Conservation (phyloP, 179 eudicot species). For the Silene vulgaris region DNA sequence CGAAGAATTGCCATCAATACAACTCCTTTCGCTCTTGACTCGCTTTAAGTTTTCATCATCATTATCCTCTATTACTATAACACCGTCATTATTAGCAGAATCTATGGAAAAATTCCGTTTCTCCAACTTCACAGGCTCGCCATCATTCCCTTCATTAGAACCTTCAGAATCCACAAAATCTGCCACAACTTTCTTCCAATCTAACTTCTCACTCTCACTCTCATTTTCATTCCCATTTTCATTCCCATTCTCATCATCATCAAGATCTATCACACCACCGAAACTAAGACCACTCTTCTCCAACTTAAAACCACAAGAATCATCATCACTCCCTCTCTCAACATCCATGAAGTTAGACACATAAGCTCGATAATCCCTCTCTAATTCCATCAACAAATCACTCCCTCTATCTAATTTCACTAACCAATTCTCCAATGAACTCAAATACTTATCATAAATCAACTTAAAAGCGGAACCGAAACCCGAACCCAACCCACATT, state of each 20-base stretch:
- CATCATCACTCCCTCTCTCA: constrained; percentile 35
- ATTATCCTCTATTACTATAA: constrained; percentile 10
- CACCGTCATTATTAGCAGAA: constrained; percentile 10
- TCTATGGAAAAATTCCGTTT: constrained; percentile 17
- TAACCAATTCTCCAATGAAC: constrained; percentile 36
- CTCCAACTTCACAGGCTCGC: constrained; percentile 7
- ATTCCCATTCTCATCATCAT: too few relatives aligned
- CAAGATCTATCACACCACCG: background rate
- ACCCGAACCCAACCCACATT: constrained; percentile 41
- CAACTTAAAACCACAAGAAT: constrained; percentile 24
- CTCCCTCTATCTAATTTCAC: constrained; percentile 24
- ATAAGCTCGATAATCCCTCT: constrained; percentile 32
- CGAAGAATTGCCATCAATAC: constrained; percentile 18
- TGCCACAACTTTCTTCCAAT: constrained; percentile 25
- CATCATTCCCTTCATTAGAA: constrained; percentile 21
- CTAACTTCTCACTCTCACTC: constrained; percentile 9
- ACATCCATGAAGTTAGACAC: constrained; percentile 26
- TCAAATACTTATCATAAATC: constrained; percentile 47
- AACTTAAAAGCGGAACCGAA: constrained; percentile 46
- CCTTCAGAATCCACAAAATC: constrained; percentile 25
- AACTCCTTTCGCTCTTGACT: constrained; percentile 28
- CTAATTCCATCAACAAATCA: constrained; percentile 38
- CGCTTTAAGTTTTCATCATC: constrained; percentile 13
- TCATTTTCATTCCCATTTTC: constrained; percentile 9
- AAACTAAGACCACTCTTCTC: constrained; percentile 31